phyloP scores from a whole-genome alignment of 306 rosid genomes.

The cucumber (Cucumis sativus) region DNA sequence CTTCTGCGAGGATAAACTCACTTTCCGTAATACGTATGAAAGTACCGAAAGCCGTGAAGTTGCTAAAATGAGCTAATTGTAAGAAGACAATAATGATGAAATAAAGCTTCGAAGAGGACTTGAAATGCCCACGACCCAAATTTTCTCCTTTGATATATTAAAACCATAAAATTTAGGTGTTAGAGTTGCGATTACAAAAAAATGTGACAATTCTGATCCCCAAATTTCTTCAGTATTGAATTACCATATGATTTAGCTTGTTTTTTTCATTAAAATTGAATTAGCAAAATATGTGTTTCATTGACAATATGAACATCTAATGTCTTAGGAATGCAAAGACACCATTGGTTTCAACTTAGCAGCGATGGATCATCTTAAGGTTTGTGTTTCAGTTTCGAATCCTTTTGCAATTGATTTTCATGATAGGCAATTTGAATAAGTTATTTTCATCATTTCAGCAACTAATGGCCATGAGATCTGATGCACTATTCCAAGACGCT shows the following conservation, averaged over 20 bases:
- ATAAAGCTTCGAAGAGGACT: neutral
- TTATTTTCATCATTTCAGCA: conserved; percentile 46
- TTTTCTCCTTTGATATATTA: neutral
- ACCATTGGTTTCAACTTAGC: conserved; percentile 81
- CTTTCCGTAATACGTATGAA: neutral
- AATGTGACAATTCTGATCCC: neutral
- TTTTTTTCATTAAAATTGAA: neutral
- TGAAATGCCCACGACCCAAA: neutral
- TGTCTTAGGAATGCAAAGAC: conserved; percentile 77
- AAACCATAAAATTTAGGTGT: neutral
- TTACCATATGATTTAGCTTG: too few relatives aligned
- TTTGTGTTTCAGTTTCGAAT: conserved; percentile 10
- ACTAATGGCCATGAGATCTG: conserved; percentile 71
- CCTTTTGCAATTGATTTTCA: neutral
- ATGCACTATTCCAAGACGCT: conserved; percentile 67
- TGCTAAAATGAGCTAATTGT: neutral
- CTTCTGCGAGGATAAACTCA: neutral
- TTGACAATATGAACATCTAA: conserved; percentile 11
- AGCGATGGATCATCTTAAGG: conserved; percentile 95
- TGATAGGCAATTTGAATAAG: neutral
- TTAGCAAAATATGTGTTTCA: neutral
- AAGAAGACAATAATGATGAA: neutral
- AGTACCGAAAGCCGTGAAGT: neutral
- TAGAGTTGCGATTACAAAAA: neutral
- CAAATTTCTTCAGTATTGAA: neutral